These are phyloP conservation scores for Diaporthe aspalathi DNA, from an alignment of 2,329 filamentous ascomycete genomes.

Conservation along the genomic window DNA sequence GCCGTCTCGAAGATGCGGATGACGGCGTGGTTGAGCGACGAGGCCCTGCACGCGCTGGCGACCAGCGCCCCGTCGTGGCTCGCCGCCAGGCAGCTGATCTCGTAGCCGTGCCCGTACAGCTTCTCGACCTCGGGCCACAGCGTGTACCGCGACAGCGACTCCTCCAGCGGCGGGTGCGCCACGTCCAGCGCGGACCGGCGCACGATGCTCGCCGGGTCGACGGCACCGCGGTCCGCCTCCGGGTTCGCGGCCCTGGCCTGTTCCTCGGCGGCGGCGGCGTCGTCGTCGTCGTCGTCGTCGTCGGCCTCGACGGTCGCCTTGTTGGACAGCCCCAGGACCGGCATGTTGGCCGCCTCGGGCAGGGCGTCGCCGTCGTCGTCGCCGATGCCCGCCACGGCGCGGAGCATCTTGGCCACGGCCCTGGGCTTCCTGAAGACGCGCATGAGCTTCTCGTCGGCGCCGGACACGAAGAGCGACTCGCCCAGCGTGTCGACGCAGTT, in stretches of 20 bases:
- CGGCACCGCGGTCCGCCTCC: conserved; percentile 63
- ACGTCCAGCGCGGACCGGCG: conserved; percentile 73
- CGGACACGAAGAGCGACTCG: conserved; percentile 84
- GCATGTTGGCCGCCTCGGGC: conserved; percentile 93
- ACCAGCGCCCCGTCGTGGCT: conserved; percentile 80
- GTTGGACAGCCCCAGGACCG: conserved; percentile 94
- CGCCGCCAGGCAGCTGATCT: conserved; percentile 88
- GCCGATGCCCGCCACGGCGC: conserved; percentile 73
- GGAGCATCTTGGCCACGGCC: conserved; percentile 80
- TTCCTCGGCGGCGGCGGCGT: conserved; percentile 53
- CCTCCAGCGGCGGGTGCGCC: conserved; percentile 84
- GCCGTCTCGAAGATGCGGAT: conserved; percentile 90
- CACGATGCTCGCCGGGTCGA: conserved; percentile 66
- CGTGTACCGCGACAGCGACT: conserved; percentile 87
- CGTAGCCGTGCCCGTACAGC: conserved; percentile 96
- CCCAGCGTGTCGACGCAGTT: conserved; percentile 89
- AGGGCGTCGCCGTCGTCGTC: conserved; percentile 56
- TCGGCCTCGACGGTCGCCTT: conserved; percentile 79
- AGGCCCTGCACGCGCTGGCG: conserved; percentile 93
- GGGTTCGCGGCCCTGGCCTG: conserved; percentile 44
- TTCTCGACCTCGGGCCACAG: conserved; percentile 98
- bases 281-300: conserved; percentile 57
- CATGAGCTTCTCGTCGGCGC: conserved; percentile 97
- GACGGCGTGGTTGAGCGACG: conserved; percentile 92
- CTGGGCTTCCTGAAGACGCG: conserved; percentile 93